Percentiles rank a stretch among this genome's conserved stretches.
Evolutionary conservation across 352 stramenopile species (phyloP).

Genomic region (Phytophthora chlamydospora): DNA sequence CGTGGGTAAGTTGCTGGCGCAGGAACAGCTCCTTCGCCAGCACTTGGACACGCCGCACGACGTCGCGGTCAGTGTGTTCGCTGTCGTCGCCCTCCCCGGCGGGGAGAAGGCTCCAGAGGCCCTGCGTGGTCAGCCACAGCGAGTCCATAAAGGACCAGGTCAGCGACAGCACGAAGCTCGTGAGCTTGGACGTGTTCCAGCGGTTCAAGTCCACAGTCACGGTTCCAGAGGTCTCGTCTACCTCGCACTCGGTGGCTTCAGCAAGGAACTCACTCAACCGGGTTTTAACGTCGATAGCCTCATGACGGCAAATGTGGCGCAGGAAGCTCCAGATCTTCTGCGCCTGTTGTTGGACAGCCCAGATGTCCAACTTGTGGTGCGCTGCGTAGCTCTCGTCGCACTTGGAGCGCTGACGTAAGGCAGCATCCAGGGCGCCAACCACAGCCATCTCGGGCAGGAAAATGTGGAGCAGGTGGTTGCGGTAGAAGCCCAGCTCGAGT

Average conservation of each 20-base stretch:
- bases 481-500: conserved; percentile 84
- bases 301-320: conserved; percentile 71
- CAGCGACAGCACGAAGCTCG: conserved; percentile 69
- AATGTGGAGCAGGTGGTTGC: conserved; percentile 84
- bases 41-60: conserved; percentile 61
- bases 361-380: conserved; percentile 28
- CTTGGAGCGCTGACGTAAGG: conserved; percentile 30
- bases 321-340: conserved; percentile 66
- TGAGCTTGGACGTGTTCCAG: conserved; percentile 48
- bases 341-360: conserved; percentile 46
- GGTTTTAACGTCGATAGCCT: conserved; percentile 48
- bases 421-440: conserved; percentile 57
- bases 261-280: conserved; percentile 43
- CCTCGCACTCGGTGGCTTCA: conserved; percentile 29
- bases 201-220: conserved; percentile 42
- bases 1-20: conserved; percentile 48
- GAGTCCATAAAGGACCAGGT: conserved; percentile 83
- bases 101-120: conserved; percentile 46
- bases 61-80: conserved; percentile 46
- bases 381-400: conserved; percentile 6
- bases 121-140: conserved; percentile 64
- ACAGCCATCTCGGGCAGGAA: conserved; percentile 83
- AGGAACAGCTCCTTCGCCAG: conserved; percentile 61
- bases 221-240: conserved; percentile 20
- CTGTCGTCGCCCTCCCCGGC: conserved; percentile 2